Conservation (phyloP, 176 grass and related monocot species). For the Phyllostachys edulis region DNA sequence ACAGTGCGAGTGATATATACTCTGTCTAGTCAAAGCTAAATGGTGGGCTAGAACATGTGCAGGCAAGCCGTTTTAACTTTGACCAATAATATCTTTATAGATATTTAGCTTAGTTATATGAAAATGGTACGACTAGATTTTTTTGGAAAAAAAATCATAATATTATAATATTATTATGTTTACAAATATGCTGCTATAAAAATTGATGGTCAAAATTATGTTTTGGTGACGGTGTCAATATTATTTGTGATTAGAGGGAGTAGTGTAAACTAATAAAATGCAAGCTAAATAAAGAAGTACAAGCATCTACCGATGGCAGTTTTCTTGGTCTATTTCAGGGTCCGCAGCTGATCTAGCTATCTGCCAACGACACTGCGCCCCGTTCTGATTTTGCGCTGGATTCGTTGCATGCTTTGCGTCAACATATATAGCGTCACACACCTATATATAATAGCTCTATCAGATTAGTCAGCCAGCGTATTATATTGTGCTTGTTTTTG, state of each 20-base stretch:
- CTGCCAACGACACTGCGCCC: background rate
- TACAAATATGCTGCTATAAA: too few relatives aligned
- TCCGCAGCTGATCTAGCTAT: background rate
- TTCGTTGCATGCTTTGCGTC: conserved; percentile 5
- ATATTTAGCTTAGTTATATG: background rate
- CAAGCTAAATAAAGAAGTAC: background rate
- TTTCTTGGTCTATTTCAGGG: background rate
- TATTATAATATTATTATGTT: too few relatives aligned
- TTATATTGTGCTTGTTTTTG: background rate
- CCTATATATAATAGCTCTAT: background rate
- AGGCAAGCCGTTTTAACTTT: background rate
- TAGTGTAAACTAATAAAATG: background rate
- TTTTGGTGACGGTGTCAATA: background rate
- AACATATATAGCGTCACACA: background rate
- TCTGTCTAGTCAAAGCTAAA: too few relatives aligned
- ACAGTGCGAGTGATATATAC: background rate
- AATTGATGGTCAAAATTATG: background rate
- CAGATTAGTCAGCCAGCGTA: background rate
- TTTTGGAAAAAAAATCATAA: background rate
- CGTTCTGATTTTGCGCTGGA: background rate
- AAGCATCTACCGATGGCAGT: background rate
- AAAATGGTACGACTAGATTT: background rate
- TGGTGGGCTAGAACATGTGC: too few relatives aligned
- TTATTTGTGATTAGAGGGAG: background rate
- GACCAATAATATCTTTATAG: background rate